phyloP scores from a whole-genome alignment of 1,284 basidiomycete genomes.

The Ganoderma boninense region DNA sequence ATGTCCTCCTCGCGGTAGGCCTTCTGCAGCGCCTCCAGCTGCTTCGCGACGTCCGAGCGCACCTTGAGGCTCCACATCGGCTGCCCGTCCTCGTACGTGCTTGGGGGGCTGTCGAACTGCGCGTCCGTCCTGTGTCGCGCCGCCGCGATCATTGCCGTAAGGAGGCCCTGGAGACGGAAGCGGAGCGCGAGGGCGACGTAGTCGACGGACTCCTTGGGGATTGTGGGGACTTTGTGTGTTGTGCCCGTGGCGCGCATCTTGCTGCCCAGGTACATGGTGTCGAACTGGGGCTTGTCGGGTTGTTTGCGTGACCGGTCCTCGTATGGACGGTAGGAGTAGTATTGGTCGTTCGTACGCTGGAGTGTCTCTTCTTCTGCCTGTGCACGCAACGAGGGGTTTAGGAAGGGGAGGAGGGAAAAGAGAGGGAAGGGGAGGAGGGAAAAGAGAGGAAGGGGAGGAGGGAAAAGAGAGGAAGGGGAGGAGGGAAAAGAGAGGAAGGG shows the following conservation, averaged over 20 bases:
- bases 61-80: constrained; percentile 86
- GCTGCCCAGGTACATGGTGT: constrained; percentile 63
- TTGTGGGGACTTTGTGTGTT: constrained; percentile 67
- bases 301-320: constrained; percentile 82
- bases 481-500: no score
- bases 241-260: constrained; percentile 71
- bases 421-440: no score
- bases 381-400: background rate
- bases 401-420: background rate
- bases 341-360: constrained; percentile 69
- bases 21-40: constrained; percentile 76
- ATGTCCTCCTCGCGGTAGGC: constrained; percentile 85
- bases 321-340: constrained; percentile 64
- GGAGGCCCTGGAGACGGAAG: constrained; percentile 74
- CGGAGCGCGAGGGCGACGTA: constrained; percentile 84
- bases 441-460: no score
- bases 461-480: no score
- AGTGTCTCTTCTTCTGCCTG: constrained; percentile 85
- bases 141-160: constrained; percentile 76
- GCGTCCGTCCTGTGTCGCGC: constrained; percentile 74
- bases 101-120: constrained; percentile 73
- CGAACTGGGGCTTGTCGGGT: constrained; percentile 68
- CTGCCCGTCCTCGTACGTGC: constrained; percentile 65
- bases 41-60: constrained; percentile 77
- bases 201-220: constrained; percentile 77